Base-by-base conservation (phyloP, 2,329 filamentous ascomycete species). In the Hypoxylon sp. region DNA sequence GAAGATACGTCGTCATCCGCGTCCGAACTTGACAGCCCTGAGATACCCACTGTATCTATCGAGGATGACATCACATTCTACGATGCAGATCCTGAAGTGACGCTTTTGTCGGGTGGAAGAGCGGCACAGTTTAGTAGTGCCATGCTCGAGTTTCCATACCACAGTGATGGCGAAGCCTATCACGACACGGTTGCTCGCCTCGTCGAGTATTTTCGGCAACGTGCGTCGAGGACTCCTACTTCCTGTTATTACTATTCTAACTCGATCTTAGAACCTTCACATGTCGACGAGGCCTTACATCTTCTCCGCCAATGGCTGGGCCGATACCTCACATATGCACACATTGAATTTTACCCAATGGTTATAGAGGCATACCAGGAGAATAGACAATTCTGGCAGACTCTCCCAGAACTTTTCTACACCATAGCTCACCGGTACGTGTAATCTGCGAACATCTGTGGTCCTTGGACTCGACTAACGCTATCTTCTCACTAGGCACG, bases 261-360 rank as follows among this genome's bases (percentile, higher is more conserved):
- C 67, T 54, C 34, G 16, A 47, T 19, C 37, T 5, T 56, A 85
- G 82, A 84, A 69, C 70, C 75, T 11, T 62, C 78, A 2, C 74
- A 81, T 68, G 83, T 84, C 30, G 80, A 82, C 16, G 77, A 80
- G 11, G 78, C 84, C 23, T 74, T 87, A 19, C 71, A 76, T 16
- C 77, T 77, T 52, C 62, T 90, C 12, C 77, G 80, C 16, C 75
- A 76, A 5, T 90, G 87, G 86, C 79, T 88, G 23, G 78, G 81
- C 6, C 76, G 74, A 14, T 87, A 83, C 72, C 69, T 88, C 21
- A 67, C 65, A 21, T 84, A 80, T 68, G 79, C 80, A 34, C 74
- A 71, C 32, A 70, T 71, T 19, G 77, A 78, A 16, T 71, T 79
- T 2, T 72, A 76, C 23, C 73, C 77, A 9, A 70, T 72, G 2